phyloP scores from a whole-genome alignment of 2,329 filamentous ascomycete species.

The Aspergillus ochraceus region DNA sequence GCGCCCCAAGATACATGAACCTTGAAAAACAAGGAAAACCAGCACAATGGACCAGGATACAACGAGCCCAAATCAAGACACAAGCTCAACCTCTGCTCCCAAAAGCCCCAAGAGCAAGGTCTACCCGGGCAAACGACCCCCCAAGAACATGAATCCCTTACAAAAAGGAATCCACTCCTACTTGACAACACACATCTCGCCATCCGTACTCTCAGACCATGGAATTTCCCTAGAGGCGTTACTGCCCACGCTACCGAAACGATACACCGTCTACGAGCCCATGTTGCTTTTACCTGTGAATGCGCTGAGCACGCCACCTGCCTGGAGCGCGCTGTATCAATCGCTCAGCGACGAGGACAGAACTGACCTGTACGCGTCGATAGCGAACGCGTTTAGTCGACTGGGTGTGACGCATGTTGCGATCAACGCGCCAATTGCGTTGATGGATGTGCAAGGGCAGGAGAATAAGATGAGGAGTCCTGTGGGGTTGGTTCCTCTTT shows the following conservation, averaged over 20 bases:
- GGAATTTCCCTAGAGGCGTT: conserved; percentile 17
- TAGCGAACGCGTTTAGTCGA: conserved; percentile 41
- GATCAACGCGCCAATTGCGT: conserved; percentile 58
- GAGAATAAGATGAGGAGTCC: conserved; percentile 77
- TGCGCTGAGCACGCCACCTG: conserved; percentile 38
- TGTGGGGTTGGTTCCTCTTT: conserved; percentile 65
- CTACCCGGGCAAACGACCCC: conserved; percentile 7
- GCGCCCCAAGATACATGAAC: background rate
- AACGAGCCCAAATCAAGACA: background rate
- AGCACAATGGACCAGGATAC: background rate
- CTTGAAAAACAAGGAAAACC: background rate
- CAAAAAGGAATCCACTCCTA: conserved; percentile 34
- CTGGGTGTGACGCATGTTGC: conserved; percentile 56
- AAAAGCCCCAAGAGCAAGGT: background rate
- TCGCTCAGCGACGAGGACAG: conserved; percentile 29
- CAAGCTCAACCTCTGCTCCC: background rate
- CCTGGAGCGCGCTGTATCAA: conserved; percentile 31
- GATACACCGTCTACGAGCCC: conserved; percentile 58
- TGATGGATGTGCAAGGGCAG: conserved; percentile 26
- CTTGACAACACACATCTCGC: conserved; percentile 23
- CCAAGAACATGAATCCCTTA: conserved; percentile 28
- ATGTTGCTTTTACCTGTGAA: conserved; percentile 58
- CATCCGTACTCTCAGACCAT: conserved; percentile 14
- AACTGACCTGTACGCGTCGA: conserved; percentile 41
- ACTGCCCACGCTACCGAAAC: conserved; percentile 35